phyloP scores from a whole-genome alignment of 116 monocot genomes.

The Iris pallida region DNA sequence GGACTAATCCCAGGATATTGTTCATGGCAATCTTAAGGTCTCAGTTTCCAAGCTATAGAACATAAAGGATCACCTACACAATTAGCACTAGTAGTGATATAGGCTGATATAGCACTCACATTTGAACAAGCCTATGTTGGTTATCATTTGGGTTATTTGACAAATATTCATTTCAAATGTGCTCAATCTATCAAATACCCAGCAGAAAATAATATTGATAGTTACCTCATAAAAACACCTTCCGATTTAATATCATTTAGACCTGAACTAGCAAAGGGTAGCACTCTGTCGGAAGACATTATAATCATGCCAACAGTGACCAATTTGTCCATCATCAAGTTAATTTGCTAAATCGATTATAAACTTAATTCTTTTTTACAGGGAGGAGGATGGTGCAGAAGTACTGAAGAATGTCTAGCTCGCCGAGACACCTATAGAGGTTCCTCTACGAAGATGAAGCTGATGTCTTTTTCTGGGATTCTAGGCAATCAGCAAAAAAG shows the following conservation, averaged over 20 bases:
- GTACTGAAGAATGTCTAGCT: constrained; percentile 38
- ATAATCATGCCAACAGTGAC: too few relatives aligned
- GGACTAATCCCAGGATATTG: neutral
- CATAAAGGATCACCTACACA: neutral
- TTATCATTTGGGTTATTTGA: neutral
- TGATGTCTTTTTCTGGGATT: constrained; percentile 75
- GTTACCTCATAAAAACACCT: neutral
- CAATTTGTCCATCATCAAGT: neutral
- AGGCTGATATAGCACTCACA: neutral
- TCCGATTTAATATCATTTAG: too few relatives aligned
- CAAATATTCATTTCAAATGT: neutral
- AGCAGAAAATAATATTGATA: neutral
- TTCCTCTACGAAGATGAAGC: constrained; percentile 70
- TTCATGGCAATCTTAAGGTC: neutral
- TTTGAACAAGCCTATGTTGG: neutral
- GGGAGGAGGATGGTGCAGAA: constrained; percentile 94
- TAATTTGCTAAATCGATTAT: neutral
- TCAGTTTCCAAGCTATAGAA: neutral
- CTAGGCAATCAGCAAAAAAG: constrained; percentile 42
- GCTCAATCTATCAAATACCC: neutral
- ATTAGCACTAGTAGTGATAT: neutral
- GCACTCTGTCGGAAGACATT: too few relatives aligned
- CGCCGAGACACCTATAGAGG: constrained; percentile 56
- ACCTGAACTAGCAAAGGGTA: too few relatives aligned
- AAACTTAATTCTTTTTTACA: constrained; percentile 17